A percentile compares a stretch with the other conserved stretches of the same genome.
phyloP scores from a whole-genome alignment of 2,329 filamentous ascomycete species.

The Bisporella sp. region DNA sequence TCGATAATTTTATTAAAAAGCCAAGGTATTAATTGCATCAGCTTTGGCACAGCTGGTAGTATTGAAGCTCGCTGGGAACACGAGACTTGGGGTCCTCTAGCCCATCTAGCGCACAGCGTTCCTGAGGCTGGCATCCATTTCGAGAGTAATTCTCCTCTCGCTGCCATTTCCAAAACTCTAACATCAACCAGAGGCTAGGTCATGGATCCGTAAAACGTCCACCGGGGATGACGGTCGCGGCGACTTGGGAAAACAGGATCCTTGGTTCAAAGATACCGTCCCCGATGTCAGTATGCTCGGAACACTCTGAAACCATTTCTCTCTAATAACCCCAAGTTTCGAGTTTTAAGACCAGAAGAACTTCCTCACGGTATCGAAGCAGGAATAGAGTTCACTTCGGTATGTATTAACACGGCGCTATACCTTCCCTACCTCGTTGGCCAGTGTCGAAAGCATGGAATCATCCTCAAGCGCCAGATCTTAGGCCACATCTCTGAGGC shows the following conservation, averaged over 20 bases:
- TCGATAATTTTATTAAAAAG: neutral
- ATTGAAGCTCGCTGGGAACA: slow-evolving; percentile 48
- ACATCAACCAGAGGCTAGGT: too few species aligned
- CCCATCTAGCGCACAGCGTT: slow-evolving; percentile 52
- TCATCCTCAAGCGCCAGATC: slow-evolving; percentile 55
- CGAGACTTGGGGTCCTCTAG: slow-evolving; percentile 57
- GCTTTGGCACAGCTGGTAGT: slow-evolving; percentile 7
- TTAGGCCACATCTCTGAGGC: slow-evolving; percentile 71
- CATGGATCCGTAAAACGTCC: slow-evolving; percentile 7
- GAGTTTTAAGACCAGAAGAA: slow-evolving; percentile 48
- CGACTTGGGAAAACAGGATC: slow-evolving; percentile 57
- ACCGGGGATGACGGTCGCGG: slow-evolving; percentile 41
- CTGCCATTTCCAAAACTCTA: neutral
- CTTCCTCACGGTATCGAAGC: slow-evolving; percentile 61
- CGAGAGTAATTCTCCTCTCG: slow-evolving; percentile 43
- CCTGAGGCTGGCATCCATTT: slow-evolving; percentile 78
- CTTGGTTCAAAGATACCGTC: slow-evolving; percentile 68
- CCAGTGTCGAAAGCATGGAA: slow-evolving; percentile 69
- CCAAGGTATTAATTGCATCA: slow-evolving; percentile 12
- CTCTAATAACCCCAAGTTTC: slow-evolving; percentile 50
- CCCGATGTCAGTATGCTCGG: slow-evolving; percentile 47
- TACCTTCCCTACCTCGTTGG: slow-evolving; percentile 83
- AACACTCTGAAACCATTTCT: slow-evolving; percentile 67
- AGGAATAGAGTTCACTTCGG: slow-evolving; percentile 69
- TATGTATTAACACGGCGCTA: slow-evolving; percentile 85